phyloP scores from a whole-genome alignment of 768 basidiomycete genomes.

The Gloeostereum incarnatum region DNA sequence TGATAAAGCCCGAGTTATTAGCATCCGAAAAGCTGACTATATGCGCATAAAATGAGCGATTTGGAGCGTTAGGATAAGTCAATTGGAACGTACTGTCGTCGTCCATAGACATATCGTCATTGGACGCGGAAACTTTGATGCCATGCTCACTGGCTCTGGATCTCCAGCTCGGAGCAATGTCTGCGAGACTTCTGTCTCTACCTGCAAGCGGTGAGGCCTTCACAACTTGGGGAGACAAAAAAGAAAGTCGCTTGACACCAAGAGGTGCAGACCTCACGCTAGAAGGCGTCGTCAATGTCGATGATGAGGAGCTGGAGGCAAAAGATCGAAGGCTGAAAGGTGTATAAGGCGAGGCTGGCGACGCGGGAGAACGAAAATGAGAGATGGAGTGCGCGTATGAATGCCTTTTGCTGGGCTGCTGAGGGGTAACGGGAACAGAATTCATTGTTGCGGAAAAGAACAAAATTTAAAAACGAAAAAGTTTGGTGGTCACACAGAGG shows the following conservation, averaged over 20 bases:
- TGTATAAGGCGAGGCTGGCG: conserved; percentile 62
- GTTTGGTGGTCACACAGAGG: too few species aligned
- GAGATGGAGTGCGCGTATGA: conserved; percentile 31
- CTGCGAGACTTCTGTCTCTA: conserved; percentile 34
- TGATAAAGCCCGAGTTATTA: conserved; percentile 35
- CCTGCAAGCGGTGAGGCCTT: conserved; percentile 12
- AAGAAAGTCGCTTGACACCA: conserved; percentile 30
- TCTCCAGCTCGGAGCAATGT: conserved; percentile 64
- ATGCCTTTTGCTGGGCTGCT: conserved; percentile 44
- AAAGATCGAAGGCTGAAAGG: conserved; percentile 62
- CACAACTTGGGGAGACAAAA: conserved; percentile 36
- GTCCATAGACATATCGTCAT: conserved; percentile 40
- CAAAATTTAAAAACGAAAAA: background rate
- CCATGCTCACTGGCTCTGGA: conserved; percentile 63
- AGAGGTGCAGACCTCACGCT: conserved; percentile 24
- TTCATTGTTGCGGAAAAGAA: conserved; percentile 2
- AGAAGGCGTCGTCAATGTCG: conserved; percentile 53
- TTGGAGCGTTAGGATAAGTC: conserved; percentile 5
- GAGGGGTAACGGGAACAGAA: conserved; percentile 62
- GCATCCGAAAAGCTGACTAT: conserved; percentile 39
- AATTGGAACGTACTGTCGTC: conserved; percentile 32
- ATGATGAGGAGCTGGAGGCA: conserved; percentile 33
- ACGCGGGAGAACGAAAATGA: conserved; percentile 47
- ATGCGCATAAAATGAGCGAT: conserved; percentile 27
- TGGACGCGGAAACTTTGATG: conserved; percentile 48